Base-by-base conservation (phyloP, 345 rosid species). In the Gossypium stocksii region DNA sequence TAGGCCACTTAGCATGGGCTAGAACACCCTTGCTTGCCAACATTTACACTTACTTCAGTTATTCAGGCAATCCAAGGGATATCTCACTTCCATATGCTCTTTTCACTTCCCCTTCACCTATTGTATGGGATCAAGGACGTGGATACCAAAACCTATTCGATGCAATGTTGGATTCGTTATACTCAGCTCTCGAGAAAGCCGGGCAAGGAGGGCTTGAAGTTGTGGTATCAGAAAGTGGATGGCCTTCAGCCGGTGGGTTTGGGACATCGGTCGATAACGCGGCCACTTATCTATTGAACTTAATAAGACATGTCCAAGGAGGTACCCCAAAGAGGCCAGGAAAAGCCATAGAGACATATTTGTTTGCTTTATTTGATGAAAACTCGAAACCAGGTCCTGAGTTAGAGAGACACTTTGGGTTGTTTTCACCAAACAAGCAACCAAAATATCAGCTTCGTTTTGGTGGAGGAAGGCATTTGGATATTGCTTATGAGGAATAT, bases 301-400 rank as follows among this genome's bases (percentile, higher is more conserved):
- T 79, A 75, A 66, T 85, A 8, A 13, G 22, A 4, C 88, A 79
- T 43, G 82, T 80, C 27, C 74, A 60, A 9, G 11, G 12, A 7
- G 83, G 79, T 3, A 83, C 84, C 3, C 89, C 86, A 2, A 82
- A 66, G 76, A 83, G 67, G 65, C 78, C 78, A 0, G 77, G 80
- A 22, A 64, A 41, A 49, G 58, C 82, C 12, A 71, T 82, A 0
- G 85, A 83, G 72, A 56, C 85, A 46, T 83, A 82, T 27, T 17
- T 86, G 48, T 83, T 83, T 38, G 83, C 87, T 3, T 69, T 82
- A 84, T 82, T 86, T 2, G 85, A 83, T 29, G 85, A 86, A 65
- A 78, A 83, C 34, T 53, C 41, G 27, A 84, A 83, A 70, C 1
- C 25, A 4, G 52, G 45, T 8, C 71, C 74, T 0, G 80, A 70